These are phyloP conservation scores for Dictyostelium purpureum DNA, from an alignment of 78 protist species.

Conservation along the genomic window DNA sequence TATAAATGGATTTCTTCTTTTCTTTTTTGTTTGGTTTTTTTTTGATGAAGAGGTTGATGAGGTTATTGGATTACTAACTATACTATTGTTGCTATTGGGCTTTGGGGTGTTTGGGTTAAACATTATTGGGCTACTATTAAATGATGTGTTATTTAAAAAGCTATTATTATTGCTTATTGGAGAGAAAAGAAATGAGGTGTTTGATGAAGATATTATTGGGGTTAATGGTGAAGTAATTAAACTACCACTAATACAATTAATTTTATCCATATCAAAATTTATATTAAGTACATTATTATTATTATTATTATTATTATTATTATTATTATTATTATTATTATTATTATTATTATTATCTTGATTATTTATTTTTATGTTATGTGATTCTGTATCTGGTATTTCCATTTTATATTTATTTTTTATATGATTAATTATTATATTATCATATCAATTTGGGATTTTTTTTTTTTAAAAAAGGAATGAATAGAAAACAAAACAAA, in stretches of 20 bases:
- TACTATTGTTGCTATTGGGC: too few relatives aligned
- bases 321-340: neutral
- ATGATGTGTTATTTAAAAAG: too few relatives aligned
- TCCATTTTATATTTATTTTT: neutral
- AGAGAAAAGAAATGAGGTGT: neutral
- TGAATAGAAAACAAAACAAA: too few relatives aligned
- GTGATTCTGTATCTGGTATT: neutral
- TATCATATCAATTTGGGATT: neutral
- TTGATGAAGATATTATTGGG: neutral
- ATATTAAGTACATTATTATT: neutral
- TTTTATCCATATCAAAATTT: too few relatives aligned
- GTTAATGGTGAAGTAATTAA: too few relatives aligned
- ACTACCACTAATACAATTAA: too few relatives aligned
- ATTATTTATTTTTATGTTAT: neutral
- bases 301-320: neutral
- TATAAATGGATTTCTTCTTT: constrained; percentile 12
- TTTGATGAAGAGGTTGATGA: neutral
- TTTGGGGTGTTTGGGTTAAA: neutral
- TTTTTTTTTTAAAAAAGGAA: too few relatives aligned
- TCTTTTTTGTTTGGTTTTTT: neutral
- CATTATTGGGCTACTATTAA: neutral
- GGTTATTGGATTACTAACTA: too few relatives aligned
- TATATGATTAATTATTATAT: neutral
- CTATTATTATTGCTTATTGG: neutral
- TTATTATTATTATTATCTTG: neutral